phyloP scores from a whole-genome alignment of 1,284 basidiomycete genomes.

The Ceratobasidium sp. region DNA sequence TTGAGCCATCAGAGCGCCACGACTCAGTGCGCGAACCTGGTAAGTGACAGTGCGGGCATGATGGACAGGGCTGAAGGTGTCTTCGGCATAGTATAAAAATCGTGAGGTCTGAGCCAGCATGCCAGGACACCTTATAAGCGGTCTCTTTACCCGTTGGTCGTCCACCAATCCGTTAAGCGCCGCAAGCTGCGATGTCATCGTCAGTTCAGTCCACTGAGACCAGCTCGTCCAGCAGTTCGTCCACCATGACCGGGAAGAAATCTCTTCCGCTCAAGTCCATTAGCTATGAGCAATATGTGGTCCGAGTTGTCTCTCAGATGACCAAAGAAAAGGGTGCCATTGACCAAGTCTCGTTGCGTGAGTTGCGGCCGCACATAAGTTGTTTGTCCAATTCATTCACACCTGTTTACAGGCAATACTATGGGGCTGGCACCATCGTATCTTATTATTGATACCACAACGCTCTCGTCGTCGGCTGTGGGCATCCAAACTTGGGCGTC shows the following conservation, averaged over 20 bases:
- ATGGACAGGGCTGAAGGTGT: neutral
- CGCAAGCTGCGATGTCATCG: slow-evolving; percentile 1
- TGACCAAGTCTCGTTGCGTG: slow-evolving; percentile 68
- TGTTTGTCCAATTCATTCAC: neutral
- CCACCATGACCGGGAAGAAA: slow-evolving; percentile 14
- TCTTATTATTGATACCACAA: slow-evolving; percentile 73
- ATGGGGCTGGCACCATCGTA: slow-evolving; percentile 75
- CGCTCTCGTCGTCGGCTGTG: slow-evolving; percentile 56
- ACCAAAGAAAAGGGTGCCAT: slow-evolving; percentile 57
- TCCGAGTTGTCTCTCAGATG: slow-evolving; percentile 61
- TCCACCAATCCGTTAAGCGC: slow-evolving; percentile 2
- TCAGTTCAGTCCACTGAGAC: slow-evolving; percentile 45
- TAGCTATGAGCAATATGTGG: slow-evolving; percentile 66
- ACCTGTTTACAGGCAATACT: slow-evolving; percentile 11
- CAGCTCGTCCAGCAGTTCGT: neutral
- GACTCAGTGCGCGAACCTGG: neutral
- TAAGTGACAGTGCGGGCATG: slow-evolving; percentile 3
- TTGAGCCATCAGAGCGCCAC: slow-evolving; percentile 11
- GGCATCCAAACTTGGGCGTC: slow-evolving; percentile 67
- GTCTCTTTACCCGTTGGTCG: slow-evolving; percentile 17
- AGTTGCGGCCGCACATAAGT: slow-evolving; percentile 50
- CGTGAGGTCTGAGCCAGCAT: neutral
- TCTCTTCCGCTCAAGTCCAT: slow-evolving; percentile 51
- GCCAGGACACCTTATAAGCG: slow-evolving; percentile 17
- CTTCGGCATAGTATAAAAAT: neutral